Evolutionary conservation across 257 asterid genomes (phyloP).

Genomic region (Verbascum thapsus): DNA sequence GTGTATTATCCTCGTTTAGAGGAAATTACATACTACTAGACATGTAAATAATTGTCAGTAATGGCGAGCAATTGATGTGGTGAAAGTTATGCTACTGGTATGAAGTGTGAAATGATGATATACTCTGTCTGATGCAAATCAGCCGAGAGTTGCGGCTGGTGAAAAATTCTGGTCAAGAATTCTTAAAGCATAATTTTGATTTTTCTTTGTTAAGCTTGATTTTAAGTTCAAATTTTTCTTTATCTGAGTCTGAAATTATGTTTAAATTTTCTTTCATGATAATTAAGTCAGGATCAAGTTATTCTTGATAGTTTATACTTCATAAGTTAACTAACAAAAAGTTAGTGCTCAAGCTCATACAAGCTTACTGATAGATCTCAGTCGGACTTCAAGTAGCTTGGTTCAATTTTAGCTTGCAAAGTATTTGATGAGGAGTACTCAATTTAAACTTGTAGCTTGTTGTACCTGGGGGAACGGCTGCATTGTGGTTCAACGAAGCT

Average conservation of each 20-base stretch:
- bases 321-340: not conserved
- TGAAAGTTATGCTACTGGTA: not conserved
- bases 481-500: not conserved
- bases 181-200: constrained; percentile 5
- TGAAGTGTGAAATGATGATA: not conserved
- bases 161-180: not conserved
- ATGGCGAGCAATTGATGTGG: not conserved
- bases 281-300: too few species aligned
- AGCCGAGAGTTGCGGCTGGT: not conserved
- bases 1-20: constrained; percentile 6
- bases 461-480: not conserved
- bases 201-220: not conserved
- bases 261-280: not conserved
- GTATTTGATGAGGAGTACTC: not conserved
- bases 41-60: not conserved
- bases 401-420: not conserved
- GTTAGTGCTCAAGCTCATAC: not conserved
- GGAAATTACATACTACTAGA: constrained; percentile 8
- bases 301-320: too few species aligned
- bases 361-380: constrained; percentile 3
- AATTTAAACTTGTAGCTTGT: constrained; percentile 1
- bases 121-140: not conserved
- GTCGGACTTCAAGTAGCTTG: not conserved
- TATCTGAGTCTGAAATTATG: not conserved
- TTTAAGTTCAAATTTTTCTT: not conserved